phyloP scores from a whole-genome alignment of 768 basidiomycete species.

The Termitomyces bulborhizus region DNA sequence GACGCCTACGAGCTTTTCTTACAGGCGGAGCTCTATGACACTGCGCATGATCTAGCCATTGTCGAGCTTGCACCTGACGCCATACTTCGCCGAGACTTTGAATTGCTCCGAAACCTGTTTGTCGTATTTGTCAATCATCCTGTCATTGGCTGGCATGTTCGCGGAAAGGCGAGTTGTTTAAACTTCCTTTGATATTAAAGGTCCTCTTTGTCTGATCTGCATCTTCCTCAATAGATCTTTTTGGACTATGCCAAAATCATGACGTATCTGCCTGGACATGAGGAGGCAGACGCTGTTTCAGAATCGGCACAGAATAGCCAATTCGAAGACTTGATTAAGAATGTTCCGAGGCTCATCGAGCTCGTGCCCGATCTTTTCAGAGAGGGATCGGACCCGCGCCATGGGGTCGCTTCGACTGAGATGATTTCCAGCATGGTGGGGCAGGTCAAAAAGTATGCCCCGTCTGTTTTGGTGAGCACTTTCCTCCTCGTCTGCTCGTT shows the following conservation, averaged over 20 bases:
- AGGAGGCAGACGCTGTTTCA: conserved; percentile 34
- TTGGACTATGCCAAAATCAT: conserved; percentile 67
- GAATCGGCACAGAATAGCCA: conserved; percentile 44
- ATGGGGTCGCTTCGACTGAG: conserved; percentile 63
- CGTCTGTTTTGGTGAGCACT: conserved; percentile 51
- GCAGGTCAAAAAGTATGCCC: conserved; percentile 53
- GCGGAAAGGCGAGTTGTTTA: conserved; percentile 63
- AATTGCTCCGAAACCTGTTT: conserved; percentile 66
- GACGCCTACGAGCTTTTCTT: conserved; percentile 75
- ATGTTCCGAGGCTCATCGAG: conserved; percentile 59
- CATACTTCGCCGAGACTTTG: conserved; percentile 59
- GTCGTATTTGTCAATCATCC: conserved; percentile 49
- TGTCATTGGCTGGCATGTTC: conserved; percentile 74
- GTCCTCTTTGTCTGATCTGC: conserved; percentile 2
- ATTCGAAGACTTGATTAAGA: conserved; percentile 53
- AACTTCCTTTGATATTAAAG: neutral
- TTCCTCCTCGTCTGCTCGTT: conserved; percentile 3
- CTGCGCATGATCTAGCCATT: conserved; percentile 82
- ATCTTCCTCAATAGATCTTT: conserved; percentile 39
- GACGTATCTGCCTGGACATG: conserved; percentile 50
- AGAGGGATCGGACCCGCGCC: conserved; percentile 52
- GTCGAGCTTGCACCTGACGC: conserved; percentile 86
- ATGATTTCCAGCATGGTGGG: conserved; percentile 64
- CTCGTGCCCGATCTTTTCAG: conserved; percentile 64
- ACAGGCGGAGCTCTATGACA: conserved; percentile 58